Percentiles rank a stretch among this genome's conserved stretches.
Conservation (phyloP, 2,329 filamentous ascomycete species). For the Stemphylium vesicarium region DNA sequence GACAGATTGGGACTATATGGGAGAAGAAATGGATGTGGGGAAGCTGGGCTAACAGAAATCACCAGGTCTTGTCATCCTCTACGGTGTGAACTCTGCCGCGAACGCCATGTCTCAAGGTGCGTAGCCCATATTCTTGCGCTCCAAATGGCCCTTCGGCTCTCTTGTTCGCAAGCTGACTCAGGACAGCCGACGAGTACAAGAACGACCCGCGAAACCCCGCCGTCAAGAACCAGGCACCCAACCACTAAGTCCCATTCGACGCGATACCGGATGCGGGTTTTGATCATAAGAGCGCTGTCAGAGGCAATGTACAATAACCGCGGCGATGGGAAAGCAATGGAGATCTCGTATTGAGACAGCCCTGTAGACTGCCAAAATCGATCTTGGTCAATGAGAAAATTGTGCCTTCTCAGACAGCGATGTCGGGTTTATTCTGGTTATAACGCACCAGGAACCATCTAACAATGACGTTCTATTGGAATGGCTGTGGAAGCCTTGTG, state of each 20-base stretch:
- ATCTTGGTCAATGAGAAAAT: constrained; percentile 15
- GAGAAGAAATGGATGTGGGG: neutral
- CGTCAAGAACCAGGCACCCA: constrained; percentile 41
- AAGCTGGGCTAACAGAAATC: constrained; percentile 25
- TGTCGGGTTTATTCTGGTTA: neutral
- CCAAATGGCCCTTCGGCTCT: neutral
- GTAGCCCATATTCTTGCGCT: constrained; percentile 41
- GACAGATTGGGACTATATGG: constrained; percentile 12
- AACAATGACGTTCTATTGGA: neutral
- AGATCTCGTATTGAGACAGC: constrained; percentile 27
- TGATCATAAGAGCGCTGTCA: constrained; percentile 26
- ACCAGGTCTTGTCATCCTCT: constrained; percentile 81
- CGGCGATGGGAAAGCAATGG: constrained; percentile 21
- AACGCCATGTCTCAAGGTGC: constrained; percentile 79
- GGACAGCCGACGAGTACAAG: constrained; percentile 87
- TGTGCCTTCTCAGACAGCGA: neutral
- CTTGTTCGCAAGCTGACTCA: constrained; percentile 25
- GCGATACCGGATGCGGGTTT: constrained; percentile 19
- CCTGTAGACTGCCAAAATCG: constrained; percentile 43
- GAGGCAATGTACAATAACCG: constrained; percentile 47
- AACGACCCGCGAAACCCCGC: constrained; percentile 90
- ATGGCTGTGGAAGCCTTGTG: neutral
- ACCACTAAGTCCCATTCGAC: constrained; percentile 35
- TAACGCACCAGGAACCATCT: neutral
- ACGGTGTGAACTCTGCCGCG: constrained; percentile 87